Base-by-base conservation (phyloP, 148 eudicot species). In the Suaeda aralocaspica region DNA sequence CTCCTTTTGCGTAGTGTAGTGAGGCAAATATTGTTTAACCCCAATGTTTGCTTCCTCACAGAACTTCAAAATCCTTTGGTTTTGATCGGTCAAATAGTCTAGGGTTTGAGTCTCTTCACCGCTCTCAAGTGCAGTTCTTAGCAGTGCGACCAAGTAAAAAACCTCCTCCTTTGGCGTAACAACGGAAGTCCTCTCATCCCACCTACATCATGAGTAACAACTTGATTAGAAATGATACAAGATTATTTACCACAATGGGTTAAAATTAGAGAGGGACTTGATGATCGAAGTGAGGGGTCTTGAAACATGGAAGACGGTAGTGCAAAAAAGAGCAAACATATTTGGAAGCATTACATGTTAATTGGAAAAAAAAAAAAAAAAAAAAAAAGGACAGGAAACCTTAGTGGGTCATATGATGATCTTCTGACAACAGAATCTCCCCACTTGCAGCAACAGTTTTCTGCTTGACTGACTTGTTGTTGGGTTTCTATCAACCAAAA, bases 111-210 rank as follows among this genome's bases (percentile, higher is more conserved):
- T 74, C 77, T 90, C 89, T 10, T 87, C 92, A 0, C 89, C 86
- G 10, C 69, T 82, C 6, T 88, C 85, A 55, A 92, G 63, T 6
- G 94, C 98, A 0, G 98, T 85, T 66, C 96, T 72, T 0, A 90
- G 78, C 26, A 90, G 44, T 0, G 90, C 95, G 45, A 93, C 95
- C 49, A 85, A 8, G 68, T 93, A 93, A 58, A 93, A 93, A 57
- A 90, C 88, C 4, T 90, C 95, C 58, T 93, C 98, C 1, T 88
- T 77, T 0, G 96, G 96, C 26, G 91, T 90, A 2, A 90, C 91
- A 5, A 67, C 83, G 1, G 98, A 93, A 25, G 68, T 90, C 66
- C 73, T 74, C 18, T 81, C 75, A 28, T 93, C 96, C 91, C 93
- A 93, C 81, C 98, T 93, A 67, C 59, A 75, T 16, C 18, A 42